Evolutionary conservation across 345 rosid genomes (phyloP), one percentile per base, ranked within the genome.

Genomic region (Lumnitzera littorea): DNA sequence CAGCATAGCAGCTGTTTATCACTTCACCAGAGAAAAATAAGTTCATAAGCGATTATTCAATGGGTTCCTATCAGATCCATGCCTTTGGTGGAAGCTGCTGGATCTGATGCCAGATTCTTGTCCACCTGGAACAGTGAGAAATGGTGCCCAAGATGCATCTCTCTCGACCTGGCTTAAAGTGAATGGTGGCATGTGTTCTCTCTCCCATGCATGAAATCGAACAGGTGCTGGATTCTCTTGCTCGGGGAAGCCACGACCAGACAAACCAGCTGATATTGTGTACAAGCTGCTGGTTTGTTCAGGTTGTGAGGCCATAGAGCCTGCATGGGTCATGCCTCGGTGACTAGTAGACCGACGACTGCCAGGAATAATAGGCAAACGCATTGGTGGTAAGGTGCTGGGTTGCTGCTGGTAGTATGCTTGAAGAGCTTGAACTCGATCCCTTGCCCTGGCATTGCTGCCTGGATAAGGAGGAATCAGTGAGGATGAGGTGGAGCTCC

Each of bases 401-500:
- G 84, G 89, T 56, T 73, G 76, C 43, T 78, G 99, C 62, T 90
- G 99, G 76, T 87, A 94, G 76, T 88, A 94, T 46, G 96, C 97
- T 72, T 90, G 95, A 48, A 90, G 87, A 46, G 97, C 96, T 72
- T 88, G 99, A 62, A 85, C 86, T 73, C 97, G 77, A 62, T 88
- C 96, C 50, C 87, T 82, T n/a, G 86, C 77, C 20, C 99, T 82
- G 16, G 89, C 89, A 61, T 80, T 90, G 76, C 96, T 94, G 66
- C 96, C 99, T 12, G 86, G 92, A 68, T 88, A 94, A 54, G 92
- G 88, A 13, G 91, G 88, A 61, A 81, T 76, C 76, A 85, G 70
- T 0, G 89, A 70, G 24, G 96, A 80, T 56, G 83, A 69, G 47
- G 76, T 84, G 3, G 97, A 80, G 75, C 87, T 84, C 41, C 91